A percentile compares a stretch with the other conserved stretches of the same genome.
Evolutionary conservation across 805 yeast genomes (phyloP).

Genomic region (Candida morakotiae): DNA sequence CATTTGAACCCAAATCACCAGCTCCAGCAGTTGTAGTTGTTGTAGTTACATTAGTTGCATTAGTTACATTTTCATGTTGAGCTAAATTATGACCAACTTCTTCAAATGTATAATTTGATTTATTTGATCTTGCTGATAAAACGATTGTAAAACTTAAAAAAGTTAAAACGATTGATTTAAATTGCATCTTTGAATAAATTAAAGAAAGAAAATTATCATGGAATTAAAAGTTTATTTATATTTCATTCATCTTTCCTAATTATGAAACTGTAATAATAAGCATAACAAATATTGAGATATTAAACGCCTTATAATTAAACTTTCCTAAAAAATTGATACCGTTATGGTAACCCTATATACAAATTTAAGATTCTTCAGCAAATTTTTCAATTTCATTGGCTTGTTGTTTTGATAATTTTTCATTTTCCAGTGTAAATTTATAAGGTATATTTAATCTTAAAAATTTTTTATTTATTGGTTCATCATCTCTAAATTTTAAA

Average conservation of each 20-base stretch:
- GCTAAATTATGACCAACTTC: neutral
- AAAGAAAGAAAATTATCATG: neutral
- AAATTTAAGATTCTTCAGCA: no score
- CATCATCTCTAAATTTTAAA: slow-evolving; percentile 49
- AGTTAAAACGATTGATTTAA: slow-evolving; percentile 4
- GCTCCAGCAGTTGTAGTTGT: slow-evolving; percentile 3
- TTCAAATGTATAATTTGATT: neutral
- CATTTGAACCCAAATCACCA: neutral
- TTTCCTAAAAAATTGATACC: neutral
- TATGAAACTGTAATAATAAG: neutral
- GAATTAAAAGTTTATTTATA: slow-evolving; percentile 2
- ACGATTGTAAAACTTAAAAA: neutral
- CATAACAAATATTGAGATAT: slow-evolving; percentile 6
- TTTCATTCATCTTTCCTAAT: neutral
- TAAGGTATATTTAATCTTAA: slow-evolving; percentile 3
- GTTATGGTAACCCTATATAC: neutral
- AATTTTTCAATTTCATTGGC: slow-evolving; percentile 5
- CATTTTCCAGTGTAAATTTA: neutral
- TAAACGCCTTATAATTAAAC: slow-evolving; percentile 1
- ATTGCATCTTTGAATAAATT: slow-evolving; percentile 1
- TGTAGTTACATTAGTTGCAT: slow-evolving; percentile 5
- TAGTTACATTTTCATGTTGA: neutral
- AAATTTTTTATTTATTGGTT: slow-evolving; percentile 2
- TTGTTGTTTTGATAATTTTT: neutral
- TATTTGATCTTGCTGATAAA: neutral